Conservation (phyloP, 1,284 basidiomycete genomes). For the Ganoderma boninense region DNA sequence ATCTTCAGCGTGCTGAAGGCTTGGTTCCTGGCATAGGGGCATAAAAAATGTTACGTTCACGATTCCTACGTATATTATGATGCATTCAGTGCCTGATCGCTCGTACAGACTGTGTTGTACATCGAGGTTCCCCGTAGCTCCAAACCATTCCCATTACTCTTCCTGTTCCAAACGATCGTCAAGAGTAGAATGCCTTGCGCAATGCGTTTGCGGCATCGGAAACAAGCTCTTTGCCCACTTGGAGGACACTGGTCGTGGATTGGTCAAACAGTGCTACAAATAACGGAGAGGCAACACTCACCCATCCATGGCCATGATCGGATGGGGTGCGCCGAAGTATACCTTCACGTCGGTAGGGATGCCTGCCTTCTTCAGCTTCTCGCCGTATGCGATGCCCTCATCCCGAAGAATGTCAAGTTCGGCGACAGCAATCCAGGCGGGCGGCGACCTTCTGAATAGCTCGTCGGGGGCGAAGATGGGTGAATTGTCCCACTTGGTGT, state of each 20-base stretch:
- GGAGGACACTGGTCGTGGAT: constrained; percentile 49
- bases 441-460: constrained; percentile 58
- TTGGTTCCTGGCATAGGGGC: neutral
- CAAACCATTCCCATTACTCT: neutral
- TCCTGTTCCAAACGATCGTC: neutral
- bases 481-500: constrained; percentile 72
- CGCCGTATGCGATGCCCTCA: constrained; percentile 72
- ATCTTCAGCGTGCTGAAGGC: neutral
- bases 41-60: neutral
- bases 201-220: constrained; percentile 61
- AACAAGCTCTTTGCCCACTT: constrained; percentile 60
- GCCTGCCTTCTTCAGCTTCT: constrained; percentile 63
- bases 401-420: constrained; percentile 75
- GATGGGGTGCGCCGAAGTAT: constrained; percentile 71
- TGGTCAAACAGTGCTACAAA: neutral
- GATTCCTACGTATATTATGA: neutral
- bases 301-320: constrained; percentile 74
- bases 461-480: constrained; percentile 72
- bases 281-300: neutral
- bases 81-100: neutral
- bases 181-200: constrained; percentile 50
- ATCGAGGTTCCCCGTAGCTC: neutral
- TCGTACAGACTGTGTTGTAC: neutral
- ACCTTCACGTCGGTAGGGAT: constrained; percentile 62
- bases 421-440: constrained; percentile 68